These are phyloP conservation scores for Ascochyta fabae DNA, from an alignment of 2,329 filamentous ascomycete genomes.

Conservation along the genomic window DNA sequence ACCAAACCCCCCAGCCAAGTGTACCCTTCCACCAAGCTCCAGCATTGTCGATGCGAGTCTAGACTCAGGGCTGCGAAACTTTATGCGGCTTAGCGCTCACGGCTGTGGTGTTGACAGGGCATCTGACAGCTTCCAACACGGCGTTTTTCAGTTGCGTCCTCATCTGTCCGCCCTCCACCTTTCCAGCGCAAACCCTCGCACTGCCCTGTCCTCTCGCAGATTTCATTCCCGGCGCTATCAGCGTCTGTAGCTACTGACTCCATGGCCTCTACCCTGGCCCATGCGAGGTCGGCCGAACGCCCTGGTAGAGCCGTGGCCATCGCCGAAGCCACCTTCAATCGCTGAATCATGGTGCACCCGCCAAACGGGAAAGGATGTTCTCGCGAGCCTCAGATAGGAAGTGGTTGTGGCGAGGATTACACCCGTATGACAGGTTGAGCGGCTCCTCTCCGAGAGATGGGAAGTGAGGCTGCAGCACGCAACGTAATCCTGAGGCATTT, in stretches of 20 bases:
- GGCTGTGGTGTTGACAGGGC: slow-evolving; percentile 8
- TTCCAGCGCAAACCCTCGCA: not conserved
- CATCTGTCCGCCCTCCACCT: slow-evolving; percentile 12
- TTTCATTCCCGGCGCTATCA: not conserved
- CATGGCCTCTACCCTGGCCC: not conserved
- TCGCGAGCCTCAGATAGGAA: not conserved
- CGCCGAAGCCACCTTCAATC: not conserved
- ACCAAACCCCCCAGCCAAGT: slow-evolving; percentile 14
- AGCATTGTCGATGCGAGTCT: slow-evolving; percentile 17
- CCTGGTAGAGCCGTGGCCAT: not conserved
- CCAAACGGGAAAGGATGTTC: not conserved
- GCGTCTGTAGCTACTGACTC: too few relatives aligned
- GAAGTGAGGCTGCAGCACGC: slow-evolving; percentile 1
- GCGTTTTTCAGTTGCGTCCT: slow-evolving; percentile 12
- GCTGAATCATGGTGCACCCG: not conserved
- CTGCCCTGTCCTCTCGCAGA: not conserved
- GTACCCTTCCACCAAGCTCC: slow-evolving; percentile 11
- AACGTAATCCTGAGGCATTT: not conserved
- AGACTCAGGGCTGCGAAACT: slow-evolving; percentile 15
- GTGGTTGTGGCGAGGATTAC: not conserved
- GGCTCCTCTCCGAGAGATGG: not conserved
- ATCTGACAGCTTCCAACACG: slow-evolving; percentile 15
- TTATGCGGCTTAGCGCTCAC: slow-evolving; percentile 19
- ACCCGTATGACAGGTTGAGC: not conserved
- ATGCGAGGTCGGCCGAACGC: slow-evolving; percentile 1